A percentile compares a stretch with the other conserved stretches of the same genome.
phyloP scores from a whole-genome alignment of 768 basidiomycete genomes.

The Antrodiella citrinella region DNA sequence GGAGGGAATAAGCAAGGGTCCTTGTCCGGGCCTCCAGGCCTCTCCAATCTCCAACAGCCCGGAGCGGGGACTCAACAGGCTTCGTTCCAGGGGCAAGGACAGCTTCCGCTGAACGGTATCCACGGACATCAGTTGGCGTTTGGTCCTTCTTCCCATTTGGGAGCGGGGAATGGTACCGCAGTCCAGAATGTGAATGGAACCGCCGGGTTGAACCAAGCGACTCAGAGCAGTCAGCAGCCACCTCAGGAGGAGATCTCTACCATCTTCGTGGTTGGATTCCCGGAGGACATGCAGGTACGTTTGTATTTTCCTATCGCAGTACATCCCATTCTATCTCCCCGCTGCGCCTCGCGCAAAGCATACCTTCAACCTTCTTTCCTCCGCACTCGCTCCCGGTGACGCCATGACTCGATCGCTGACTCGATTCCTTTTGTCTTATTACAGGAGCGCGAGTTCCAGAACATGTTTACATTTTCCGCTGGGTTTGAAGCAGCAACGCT shows the following conservation, averaged over 20 bases:
- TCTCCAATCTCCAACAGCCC: slow-evolving; percentile 24
- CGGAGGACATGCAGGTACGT: slow-evolving; percentile 94
- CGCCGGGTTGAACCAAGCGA: slow-evolving; percentile 23
- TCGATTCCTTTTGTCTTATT: no score
- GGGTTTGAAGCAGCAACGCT: slow-evolving; percentile 98
- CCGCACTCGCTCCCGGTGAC: not conserved
- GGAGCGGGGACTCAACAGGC: slow-evolving; percentile 24
- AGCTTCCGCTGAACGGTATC: slow-evolving; percentile 29
- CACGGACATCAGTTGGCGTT: slow-evolving; percentile 54
- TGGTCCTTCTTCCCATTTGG: slow-evolving; percentile 57
- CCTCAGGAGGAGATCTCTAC: slow-evolving; percentile 84
- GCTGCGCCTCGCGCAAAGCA: no score
- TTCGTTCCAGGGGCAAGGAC: slow-evolving; percentile 23
- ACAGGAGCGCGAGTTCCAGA: slow-evolving; percentile 98
- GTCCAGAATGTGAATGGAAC: slow-evolving; percentile 11
- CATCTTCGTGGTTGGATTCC: slow-evolving; percentile 98
- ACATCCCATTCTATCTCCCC: slow-evolving; percentile 7
- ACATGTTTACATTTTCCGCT: slow-evolving; percentile 95
- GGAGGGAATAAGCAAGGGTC: slow-evolving; percentile 5
- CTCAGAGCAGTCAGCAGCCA: slow-evolving; percentile 18
- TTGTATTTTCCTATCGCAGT: slow-evolving; percentile 2
- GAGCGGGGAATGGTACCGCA: slow-evolving; percentile 16
- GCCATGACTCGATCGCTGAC: slow-evolving; percentile 10
- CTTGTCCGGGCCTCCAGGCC: slow-evolving; percentile 9
- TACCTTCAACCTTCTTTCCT: no score